These are phyloP conservation scores for Cnidoscolus chayamansa DNA, from an alignment of 441 rosid genomes.

Conservation along the genomic window DNA sequence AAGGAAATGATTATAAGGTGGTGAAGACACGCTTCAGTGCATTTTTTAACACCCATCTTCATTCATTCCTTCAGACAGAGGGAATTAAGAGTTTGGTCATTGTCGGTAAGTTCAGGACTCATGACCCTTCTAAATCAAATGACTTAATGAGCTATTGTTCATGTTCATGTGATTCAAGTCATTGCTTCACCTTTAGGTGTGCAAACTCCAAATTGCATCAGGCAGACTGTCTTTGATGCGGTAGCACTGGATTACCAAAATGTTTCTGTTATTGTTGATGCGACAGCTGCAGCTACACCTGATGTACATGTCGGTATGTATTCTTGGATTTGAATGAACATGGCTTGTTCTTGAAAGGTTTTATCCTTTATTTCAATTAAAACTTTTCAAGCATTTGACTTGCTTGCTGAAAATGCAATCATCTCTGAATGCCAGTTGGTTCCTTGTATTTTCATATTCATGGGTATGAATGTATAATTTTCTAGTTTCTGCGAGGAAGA, in stretches of 20 bases:
- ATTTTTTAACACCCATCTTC: constrained; percentile 67
- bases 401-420: not conserved
- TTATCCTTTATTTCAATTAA: not conserved
- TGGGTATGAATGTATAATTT: not conserved
- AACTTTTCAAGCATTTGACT: not conserved
- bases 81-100: constrained; percentile 51
- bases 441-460: not conserved
- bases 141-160: not conserved
- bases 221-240: constrained; percentile 83
- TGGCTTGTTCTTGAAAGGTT: too few relatives aligned
- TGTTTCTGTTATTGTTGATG: constrained; percentile 62
- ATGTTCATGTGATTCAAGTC: not conserved
- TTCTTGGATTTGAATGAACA: not conserved
- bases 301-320: constrained; percentile 56
- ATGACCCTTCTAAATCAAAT: not conserved
- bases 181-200: constrained; percentile 44
- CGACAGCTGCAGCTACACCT: constrained; percentile 85
- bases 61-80: constrained; percentile 54
- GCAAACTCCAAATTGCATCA: constrained; percentile 81
- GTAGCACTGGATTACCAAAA: constrained; percentile 58
- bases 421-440: not conserved
- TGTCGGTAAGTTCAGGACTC: constrained; percentile 41
- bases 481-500: not conserved
- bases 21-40: constrained; percentile 85
- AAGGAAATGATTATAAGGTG: constrained; percentile 72